Evolutionary conservation across 2,329 filamentous ascomycete species (phyloP).

Genomic region (Diplocarpon mali): DNA sequence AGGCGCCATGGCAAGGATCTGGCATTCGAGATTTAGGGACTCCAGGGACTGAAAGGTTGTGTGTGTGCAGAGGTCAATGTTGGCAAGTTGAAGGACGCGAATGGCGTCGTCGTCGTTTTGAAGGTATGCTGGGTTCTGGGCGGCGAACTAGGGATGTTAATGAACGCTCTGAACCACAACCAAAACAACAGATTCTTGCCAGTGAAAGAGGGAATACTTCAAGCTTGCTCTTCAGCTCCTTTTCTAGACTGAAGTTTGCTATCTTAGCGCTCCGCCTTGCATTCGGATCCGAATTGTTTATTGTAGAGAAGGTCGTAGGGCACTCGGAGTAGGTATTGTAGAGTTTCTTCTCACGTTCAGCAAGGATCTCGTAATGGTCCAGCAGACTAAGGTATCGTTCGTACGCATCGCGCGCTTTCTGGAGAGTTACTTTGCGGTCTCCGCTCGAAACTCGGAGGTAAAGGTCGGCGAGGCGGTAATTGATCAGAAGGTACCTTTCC

Average conservation of each 20-base stretch:
- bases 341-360: slow-evolving; percentile 51
- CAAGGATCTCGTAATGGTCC: slow-evolving; percentile 68
- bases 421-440: slow-evolving; percentile 53
- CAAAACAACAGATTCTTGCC: too few species aligned
- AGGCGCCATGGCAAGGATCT: slow-evolving; percentile 69
- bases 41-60: slow-evolving; percentile 82
- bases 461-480: slow-evolving; percentile 72
- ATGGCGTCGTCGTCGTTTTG: slow-evolving; percentile 78
- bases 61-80: slow-evolving; percentile 63
- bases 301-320: slow-evolving; percentile 61
- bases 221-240: slow-evolving; percentile 72
- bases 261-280: slow-evolving; percentile 76
- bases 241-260: slow-evolving; percentile 72
- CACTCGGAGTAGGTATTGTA: slow-evolving; percentile 65
- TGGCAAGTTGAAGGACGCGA: slow-evolving; percentile 66
- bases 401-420: slow-evolving; percentile 56
- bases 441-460: slow-evolving; percentile 52
- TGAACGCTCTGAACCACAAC: slow-evolving; percentile 7
- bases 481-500: slow-evolving; percentile 59
- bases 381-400: slow-evolving; percentile 67
- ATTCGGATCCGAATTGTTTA: slow-evolving; percentile 52
- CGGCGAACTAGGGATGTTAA: slow-evolving; percentile 39
- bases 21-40: slow-evolving; percentile 70
- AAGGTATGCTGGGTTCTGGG: slow-evolving; percentile 45
- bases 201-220: slow-evolving; percentile 36